Percentiles rank a stretch among this genome's conserved stretches.
Conservation (phyloP, 805 yeast genomes). For the Metschnikowia vanudenii region DNA sequence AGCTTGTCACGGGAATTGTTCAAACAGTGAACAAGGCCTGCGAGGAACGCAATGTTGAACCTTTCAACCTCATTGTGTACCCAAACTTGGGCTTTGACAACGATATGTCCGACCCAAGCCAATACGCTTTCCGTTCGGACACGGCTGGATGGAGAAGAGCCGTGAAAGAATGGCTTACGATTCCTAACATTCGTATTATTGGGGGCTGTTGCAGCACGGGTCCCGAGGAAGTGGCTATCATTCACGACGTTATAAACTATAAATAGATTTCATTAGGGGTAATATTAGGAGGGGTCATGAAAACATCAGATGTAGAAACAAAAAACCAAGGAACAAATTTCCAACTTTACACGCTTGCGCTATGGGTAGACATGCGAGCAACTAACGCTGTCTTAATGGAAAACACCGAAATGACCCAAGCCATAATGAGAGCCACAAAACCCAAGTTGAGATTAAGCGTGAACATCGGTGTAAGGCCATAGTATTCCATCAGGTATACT, state of each 20-base stretch:
- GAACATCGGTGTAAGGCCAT: conserved; percentile 87
- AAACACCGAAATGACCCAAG: conserved; percentile 77
- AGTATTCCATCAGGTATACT: conserved; percentile 73
- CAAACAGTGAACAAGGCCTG: conserved; percentile 24
- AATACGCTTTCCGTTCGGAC: conserved; percentile 21
- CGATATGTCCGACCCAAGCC: conserved; percentile 42
- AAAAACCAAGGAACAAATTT: background rate
- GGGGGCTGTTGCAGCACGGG: conserved; percentile 80
- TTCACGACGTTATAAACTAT: conserved; percentile 11
- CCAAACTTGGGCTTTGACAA: conserved; percentile 78
- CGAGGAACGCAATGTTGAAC: conserved; percentile 10
- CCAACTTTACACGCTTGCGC: background rate
- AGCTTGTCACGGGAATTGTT: conserved; percentile 42
- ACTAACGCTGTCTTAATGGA: conserved; percentile 48
- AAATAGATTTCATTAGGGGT: conserved; percentile 1
- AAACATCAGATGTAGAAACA: background rate
- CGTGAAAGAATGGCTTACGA: conserved; percentile 39
- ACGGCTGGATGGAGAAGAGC: conserved; percentile 37
- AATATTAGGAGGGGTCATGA: conserved; percentile 3
- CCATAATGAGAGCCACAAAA: conserved; percentile 72
- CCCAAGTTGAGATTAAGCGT: conserved; percentile 87
- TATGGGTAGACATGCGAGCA: conserved; percentile 3
- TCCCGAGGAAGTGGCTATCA: conserved; percentile 40
- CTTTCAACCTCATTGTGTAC: conserved; percentile 52
- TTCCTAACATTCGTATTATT: conserved; percentile 45